Evolutionary conservation across 495 filamentous ascomycete species (phyloP).

Genomic region (Annulohypoxylon nitens): DNA sequence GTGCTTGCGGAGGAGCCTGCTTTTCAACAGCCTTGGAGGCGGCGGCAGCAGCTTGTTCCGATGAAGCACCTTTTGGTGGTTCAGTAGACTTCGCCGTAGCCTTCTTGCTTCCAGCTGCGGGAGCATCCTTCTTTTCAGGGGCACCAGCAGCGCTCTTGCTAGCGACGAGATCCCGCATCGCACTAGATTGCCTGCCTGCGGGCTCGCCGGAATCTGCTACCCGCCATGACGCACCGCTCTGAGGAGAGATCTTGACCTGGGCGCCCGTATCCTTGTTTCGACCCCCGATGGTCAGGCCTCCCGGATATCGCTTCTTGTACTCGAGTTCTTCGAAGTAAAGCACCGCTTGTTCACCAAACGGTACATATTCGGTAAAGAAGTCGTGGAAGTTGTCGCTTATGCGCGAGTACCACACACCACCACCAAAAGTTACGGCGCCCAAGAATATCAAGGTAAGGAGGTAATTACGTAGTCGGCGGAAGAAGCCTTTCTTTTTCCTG

Average conservation of each 20-base stretch:
- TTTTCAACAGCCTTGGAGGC: slow-evolving; percentile 29
- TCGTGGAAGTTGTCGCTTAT: slow-evolving; percentile 98
- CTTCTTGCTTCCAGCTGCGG: slow-evolving; percentile 42
- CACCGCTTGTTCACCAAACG: slow-evolving; percentile 93
- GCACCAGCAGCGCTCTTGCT: slow-evolving; percentile 56
- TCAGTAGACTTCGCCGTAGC: slow-evolving; percentile 30
- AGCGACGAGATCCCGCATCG: slow-evolving; percentile 48
- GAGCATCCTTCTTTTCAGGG: slow-evolving; percentile 50
- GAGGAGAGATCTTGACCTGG: slow-evolving; percentile 84
- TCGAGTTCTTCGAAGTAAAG: slow-evolving; percentile 98
- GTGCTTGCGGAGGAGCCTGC: slow-evolving; percentile 18
- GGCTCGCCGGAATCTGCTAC: slow-evolving; percentile 68
- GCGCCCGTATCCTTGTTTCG: slow-evolving; percentile 71
- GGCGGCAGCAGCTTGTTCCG: slow-evolving; percentile 34
- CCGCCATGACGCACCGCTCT: slow-evolving; percentile 87
- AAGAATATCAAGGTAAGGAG: slow-evolving; percentile 79
- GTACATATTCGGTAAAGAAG: slow-evolving; percentile 98
- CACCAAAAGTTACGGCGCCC: slow-evolving; percentile 81
- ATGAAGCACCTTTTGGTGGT: slow-evolving; percentile 45
- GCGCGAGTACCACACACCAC: slow-evolving; percentile 90
- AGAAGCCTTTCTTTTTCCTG: slow-evolving; percentile 76
- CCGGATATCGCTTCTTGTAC: slow-evolving; percentile 91
- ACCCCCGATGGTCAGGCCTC: slow-evolving; percentile 65
- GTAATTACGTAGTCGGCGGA: slow-evolving; percentile 75
- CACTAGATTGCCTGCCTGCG: slow-evolving; percentile 59